Evolutionary conservation across 2,329 filamentous ascomycete species (phyloP), one percentile per base, ranked within the genome.

Genomic region (Mollisiaceae sp.): DNA sequence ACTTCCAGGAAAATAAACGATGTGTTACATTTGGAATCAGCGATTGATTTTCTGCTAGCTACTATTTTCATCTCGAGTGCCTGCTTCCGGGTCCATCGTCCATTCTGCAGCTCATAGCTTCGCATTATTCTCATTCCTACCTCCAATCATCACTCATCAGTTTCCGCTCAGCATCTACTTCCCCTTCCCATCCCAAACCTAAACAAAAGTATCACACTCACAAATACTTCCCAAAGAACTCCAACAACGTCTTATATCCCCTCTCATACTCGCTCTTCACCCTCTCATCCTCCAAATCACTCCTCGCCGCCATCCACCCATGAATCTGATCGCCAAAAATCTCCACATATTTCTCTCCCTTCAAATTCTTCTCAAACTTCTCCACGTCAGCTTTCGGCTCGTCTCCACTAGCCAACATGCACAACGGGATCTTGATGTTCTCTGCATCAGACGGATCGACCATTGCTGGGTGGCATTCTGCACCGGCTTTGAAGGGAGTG

Each of bases 361-460:
- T 76, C 27, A 86, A 69, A 8, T 80, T 77, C 55, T 78, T 73
- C 64, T 79, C 76, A 69, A 82, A 84, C 52, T 78, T 76, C 50
- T 79, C 76, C 0, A 85, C 79, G 0, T 77, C 75, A 0, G 82
- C 80, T 0, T 71, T 77, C 3, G 78, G 74, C 73, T 80, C 91
- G 87, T 92, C 89, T 73, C 84, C 84, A 39, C 88, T 91, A 0
- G 90, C 88, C 1, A 92, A 81, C 71, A 91, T 71, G 62, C 83
- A 80, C 47, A 90, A 78, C 1, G 90, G 90, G 8, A 90, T 80
- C 62, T 82, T 85, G 76, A 91, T 82, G 9, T 78, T 80, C 69
- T 80, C 75, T 1, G 88, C 89, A 55, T 92, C 89, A 41, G 80
- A 78, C 22, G 85, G 79, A 68, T 90, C 87, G 50, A 90, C 84